Conservation (phyloP, 2,329 filamentous ascomycete species). For the Nakataea oryzae region DNA sequence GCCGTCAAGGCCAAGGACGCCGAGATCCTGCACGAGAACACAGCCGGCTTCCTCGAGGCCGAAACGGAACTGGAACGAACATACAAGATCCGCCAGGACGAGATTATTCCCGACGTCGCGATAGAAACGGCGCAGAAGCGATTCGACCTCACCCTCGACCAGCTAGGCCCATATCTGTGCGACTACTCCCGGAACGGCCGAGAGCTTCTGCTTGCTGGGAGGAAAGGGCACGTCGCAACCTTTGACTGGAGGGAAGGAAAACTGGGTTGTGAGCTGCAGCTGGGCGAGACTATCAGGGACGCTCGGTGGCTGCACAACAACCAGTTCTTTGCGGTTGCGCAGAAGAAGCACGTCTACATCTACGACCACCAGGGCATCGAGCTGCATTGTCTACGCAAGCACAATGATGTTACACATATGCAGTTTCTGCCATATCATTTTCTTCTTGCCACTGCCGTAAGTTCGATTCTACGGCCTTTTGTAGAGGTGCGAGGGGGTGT, state of each 20-base stretch:
- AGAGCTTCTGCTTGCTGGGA: constrained; percentile 72
- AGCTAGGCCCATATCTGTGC: constrained; percentile 75
- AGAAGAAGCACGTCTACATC: constrained; percentile 95
- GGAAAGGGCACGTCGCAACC: constrained; percentile 89
- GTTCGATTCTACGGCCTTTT: constrained; percentile 18
- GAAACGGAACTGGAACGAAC: constrained; percentile 84
- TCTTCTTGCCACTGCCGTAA: constrained; percentile 73
- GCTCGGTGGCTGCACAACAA: constrained; percentile 91
- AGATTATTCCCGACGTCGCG: constrained; percentile 65
- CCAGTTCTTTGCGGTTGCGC: constrained; percentile 86
- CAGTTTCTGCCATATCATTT: constrained; percentile 97
- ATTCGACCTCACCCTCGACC: constrained; percentile 77
- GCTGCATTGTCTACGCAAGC: constrained; percentile 81
- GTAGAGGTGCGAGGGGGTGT: not conserved
- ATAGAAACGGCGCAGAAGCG: constrained; percentile 84
- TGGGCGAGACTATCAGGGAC: constrained; percentile 84
- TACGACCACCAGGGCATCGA: constrained; percentile 89
- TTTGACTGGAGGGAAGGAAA: constrained; percentile 96
- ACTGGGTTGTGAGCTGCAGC: constrained; percentile 74
- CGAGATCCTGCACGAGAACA: constrained; percentile 86
- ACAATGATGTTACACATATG: constrained; percentile 84
- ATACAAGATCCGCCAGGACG: constrained; percentile 83
- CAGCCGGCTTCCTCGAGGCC: constrained; percentile 74
- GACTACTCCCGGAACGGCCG: constrained; percentile 88
- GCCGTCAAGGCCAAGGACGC: constrained; percentile 83